Base-by-base conservation (phyloP, 2,329 filamentous ascomycete genomes). In the Sporothrix dimorphospora region DNA sequence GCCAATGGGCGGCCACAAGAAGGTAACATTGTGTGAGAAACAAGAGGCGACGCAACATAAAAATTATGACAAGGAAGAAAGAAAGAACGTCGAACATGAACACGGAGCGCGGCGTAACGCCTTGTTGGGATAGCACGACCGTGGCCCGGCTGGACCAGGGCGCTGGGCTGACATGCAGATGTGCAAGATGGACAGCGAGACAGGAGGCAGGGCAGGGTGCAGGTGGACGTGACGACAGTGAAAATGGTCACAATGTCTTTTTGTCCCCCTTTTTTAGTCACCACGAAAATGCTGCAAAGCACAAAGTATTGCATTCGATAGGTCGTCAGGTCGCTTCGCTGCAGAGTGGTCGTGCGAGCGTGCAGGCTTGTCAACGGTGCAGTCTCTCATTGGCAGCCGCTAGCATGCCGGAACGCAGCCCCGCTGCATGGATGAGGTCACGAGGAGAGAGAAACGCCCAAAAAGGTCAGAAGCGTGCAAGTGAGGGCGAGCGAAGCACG, bases 361-460 rank as follows among this genome's bases (percentile, higher is more conserved):
- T 45, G 57, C 57, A 63, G 57, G n/a, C 40, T 40, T 59, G 55
- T 12, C 21, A 12, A 40, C 38, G 8, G 4, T 45, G 6, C 38
- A 8, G 38, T 42, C 45, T 42, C 49, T 12, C 66, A 55, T 69
- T 69, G 66, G 66, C 49, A 12, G 66, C n/a, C n/a, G 34, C 30
- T 8, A 49, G 14, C 19, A 69, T 38, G 49, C 38, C 34, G 30
- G 30, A 42, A 40, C 12, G 14, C 49, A 42, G 30, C 47, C 49
- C 66, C 49, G 47, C 47, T 55, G 49, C 65, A 40, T 7, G 11
- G 14, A 57, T 40, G 34, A 69, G 66, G 66, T 69, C 66, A 69
- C 66, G 34, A 69, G 69, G 57, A 7, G n/a, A 63, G 14, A 66
- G 30, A 66, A 21, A 11, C 59, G 38, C n/a, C 40, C 8, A 27